phyloP scores from a whole-genome alignment of 352 stramenopile genomes.

The Blastocystis sp. region DNA sequence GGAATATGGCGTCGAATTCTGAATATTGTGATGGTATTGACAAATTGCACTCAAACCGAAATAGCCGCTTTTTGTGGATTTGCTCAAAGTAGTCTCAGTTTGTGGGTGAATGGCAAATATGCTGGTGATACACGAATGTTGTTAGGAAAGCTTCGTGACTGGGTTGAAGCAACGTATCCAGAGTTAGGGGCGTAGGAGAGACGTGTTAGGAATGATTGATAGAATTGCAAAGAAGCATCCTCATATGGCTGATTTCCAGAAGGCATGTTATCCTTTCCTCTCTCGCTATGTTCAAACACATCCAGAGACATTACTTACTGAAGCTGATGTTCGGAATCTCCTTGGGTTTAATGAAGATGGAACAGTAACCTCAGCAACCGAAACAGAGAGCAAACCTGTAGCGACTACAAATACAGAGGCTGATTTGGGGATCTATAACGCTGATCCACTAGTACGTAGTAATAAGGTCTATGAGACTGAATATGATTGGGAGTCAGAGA shows the following conservation, averaged over 20 bases:
- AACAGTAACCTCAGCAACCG: background rate
- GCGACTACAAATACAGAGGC: background rate
- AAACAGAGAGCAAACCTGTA: background rate
- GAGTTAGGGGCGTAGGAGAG: slow-evolving; percentile 26
- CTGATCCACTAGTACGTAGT: background rate
- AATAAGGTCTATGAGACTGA: slow-evolving; percentile 10
- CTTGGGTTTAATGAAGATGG: background rate
- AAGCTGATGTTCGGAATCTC: background rate
- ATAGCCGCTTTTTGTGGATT: slow-evolving; percentile 59
- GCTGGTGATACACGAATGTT: slow-evolving; percentile 40
- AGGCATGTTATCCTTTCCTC: slow-evolving; percentile 24
- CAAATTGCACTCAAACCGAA: slow-evolving; percentile 33
- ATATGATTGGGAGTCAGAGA: background rate
- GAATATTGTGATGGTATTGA: slow-evolving; percentile 56
- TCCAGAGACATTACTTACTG: background rate
- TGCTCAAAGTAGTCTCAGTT: slow-evolving; percentile 46
- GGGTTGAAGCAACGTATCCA: slow-evolving; percentile 46
- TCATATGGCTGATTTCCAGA: slow-evolving; percentile 20
- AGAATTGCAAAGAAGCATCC: slow-evolving; percentile 7
- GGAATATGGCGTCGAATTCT: slow-evolving; percentile 51
- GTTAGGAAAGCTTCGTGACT: slow-evolving; percentile 44
- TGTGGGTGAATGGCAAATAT: slow-evolving; percentile 63
- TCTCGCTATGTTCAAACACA: background rate
- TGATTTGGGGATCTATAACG: background rate
- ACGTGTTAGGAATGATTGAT: background rate